phyloP scores from a whole-genome alignment of 2,329 filamentous ascomycete genomes.

The Scedosporium dehoogii region DNA sequence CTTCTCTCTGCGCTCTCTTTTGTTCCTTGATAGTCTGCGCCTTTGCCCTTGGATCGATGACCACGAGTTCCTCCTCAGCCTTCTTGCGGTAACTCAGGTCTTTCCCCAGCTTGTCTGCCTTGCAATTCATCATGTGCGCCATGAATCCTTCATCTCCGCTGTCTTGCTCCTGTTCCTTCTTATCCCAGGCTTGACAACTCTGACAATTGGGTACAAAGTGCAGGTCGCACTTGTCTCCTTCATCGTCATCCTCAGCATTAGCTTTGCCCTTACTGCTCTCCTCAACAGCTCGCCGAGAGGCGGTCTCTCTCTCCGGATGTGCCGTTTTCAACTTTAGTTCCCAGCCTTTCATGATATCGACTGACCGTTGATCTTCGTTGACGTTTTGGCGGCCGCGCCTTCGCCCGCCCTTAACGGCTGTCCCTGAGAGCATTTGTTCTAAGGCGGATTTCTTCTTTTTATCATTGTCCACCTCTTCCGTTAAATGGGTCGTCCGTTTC shows the following conservation, averaged over 20 bases:
- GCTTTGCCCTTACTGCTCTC: conserved; percentile 17
- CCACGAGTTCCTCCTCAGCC: conserved; percentile 81
- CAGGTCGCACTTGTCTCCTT: conserved; percentile 74
- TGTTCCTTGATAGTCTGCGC: conserved; percentile 61
- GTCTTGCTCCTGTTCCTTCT: conserved; percentile 32
- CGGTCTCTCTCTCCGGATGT: conserved; percentile 27
- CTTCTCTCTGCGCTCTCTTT: conserved; percentile 49
- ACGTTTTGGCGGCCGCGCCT: conserved; percentile 45
- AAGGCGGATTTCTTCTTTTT: conserved; percentile 57
- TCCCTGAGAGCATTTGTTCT: conserved; percentile 65
- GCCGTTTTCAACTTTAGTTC: conserved; percentile 60
- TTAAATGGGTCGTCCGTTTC: conserved; percentile 48
- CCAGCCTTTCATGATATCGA: conserved; percentile 71
- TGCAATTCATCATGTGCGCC: conserved; percentile 74
- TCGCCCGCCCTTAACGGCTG: conserved; percentile 61
- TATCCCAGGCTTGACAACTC: conserved; percentile 79
- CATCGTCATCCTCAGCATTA: conserved; percentile 39
- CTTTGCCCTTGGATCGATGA: conserved; percentile 86
- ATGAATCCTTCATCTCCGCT: conserved; percentile 69
- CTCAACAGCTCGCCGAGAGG: conserved; percentile 15
- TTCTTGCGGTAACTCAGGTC: conserved; percentile 84
- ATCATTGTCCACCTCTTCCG: conserved; percentile 35
- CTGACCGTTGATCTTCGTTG: conserved; percentile 50
- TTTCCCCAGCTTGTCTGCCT: conserved; percentile 83
- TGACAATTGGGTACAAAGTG: conserved; percentile 96